phyloP scores from a whole-genome alignment of 192 early-diverging fungal genomes.

The Backusella psychrophila region DNA sequence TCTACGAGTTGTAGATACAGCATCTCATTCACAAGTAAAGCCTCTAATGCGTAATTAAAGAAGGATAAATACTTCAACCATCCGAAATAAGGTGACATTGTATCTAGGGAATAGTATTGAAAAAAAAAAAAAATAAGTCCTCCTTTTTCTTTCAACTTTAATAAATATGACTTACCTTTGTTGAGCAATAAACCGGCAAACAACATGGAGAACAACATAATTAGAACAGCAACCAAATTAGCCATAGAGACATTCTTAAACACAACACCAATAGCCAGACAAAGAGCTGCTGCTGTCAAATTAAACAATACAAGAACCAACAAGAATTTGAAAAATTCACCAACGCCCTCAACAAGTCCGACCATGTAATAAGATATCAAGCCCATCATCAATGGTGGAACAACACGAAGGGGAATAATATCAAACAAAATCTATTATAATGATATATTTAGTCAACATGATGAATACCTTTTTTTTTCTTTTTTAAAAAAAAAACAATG shows the following conservation, averaged over 20 bases:
- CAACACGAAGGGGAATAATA: conserved; percentile 71
- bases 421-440: conserved; percentile 50
- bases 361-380: conserved; percentile 87
- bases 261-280: conserved; percentile 74
- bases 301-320: conserved; percentile 81
- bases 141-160: not conserved
- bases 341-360: conserved; percentile 61
- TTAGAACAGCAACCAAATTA: conserved; percentile 73
- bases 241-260: conserved; percentile 72
- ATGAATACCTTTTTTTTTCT: not conserved
- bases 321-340: conserved; percentile 70
- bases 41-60: conserved; percentile 90
- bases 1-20: conserved; percentile 75
- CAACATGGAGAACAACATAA: conserved; percentile 85
- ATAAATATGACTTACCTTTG: conserved; percentile 49
- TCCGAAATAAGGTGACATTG: conserved; percentile 61
- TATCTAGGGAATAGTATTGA: conserved; percentile 42
- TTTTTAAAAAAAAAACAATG: no score
- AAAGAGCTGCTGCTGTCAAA: conserved; percentile 70
- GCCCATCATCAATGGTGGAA: conserved; percentile 78
- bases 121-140: not conserved
- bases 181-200: conserved; percentile 91
- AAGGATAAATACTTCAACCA: conserved; percentile 77
- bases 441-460: not conserved
- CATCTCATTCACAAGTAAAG: conserved; percentile 88